phyloP scores from a whole-genome alignment of 2,329 filamentous ascomycete genomes.

The Aspergillus brunneoviolaceus region DNA sequence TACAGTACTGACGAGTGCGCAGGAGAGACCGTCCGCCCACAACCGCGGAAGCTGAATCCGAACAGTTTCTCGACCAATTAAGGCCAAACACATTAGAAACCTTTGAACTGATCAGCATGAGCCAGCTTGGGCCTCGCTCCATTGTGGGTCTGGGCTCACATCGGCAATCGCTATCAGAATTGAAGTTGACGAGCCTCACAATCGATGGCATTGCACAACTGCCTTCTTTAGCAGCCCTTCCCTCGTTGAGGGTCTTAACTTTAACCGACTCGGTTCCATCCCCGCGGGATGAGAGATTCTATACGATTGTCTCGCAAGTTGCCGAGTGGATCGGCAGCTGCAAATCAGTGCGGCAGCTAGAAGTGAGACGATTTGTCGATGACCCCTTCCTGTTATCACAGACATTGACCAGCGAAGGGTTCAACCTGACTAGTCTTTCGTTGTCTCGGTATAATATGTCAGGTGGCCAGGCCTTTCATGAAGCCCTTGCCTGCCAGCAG shows the following conservation, averaged over 20 bases:
- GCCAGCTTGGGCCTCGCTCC: conserved; percentile 55
- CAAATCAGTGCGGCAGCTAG: conserved; percentile 50
- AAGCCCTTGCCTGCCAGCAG: conserved; percentile 27
- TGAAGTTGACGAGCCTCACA: conserved; percentile 52
- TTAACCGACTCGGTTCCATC: conserved; percentile 48
- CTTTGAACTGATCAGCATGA: conserved; percentile 59
- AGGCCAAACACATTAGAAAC: conserved; percentile 57
- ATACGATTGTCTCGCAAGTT: conserved; percentile 53
- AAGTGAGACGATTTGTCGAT: conserved; percentile 52
- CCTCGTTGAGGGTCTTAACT: conserved; percentile 49
- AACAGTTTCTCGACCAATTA: conserved; percentile 58
- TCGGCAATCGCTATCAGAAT: conserved; percentile 53
- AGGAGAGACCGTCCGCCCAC: conserved; percentile 30
- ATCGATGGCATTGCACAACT: conserved; percentile 47
- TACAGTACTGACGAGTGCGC: conserved; percentile 24
- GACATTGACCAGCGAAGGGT: conserved; percentile 24
- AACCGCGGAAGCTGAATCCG: conserved; percentile 58
- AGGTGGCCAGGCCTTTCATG: conserved; percentile 27
- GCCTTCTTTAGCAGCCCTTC: conserved; percentile 19
- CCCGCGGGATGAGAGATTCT: conserved; percentile 51
- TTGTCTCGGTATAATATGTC: conserved; percentile 30
- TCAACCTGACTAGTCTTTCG: conserved; percentile 31
- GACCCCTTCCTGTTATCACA: conserved; percentile 43
- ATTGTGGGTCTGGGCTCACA: conserved; percentile 56
- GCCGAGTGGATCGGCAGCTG: conserved; percentile 58